A percentile compares a stretch with the other conserved stretches of the same genome.
Conservation (phyloP, 768 basidiomycete genomes). For the Rhizopogon rudus region DNA sequence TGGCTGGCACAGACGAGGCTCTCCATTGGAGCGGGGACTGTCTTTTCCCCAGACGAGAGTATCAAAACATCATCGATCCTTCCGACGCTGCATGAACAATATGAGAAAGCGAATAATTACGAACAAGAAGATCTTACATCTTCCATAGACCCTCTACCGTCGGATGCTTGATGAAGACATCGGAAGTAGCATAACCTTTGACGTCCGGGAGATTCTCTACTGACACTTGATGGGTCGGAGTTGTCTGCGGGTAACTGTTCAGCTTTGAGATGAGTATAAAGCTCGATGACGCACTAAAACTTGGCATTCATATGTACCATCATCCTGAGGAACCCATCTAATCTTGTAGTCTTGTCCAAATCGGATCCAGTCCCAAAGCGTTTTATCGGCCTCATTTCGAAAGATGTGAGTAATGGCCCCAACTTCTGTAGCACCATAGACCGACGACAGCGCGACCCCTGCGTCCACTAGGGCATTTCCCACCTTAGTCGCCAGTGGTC, state of each 20-base stretch:
- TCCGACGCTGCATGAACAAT: constrained; percentile 27
- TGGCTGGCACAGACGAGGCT: constrained; percentile 13
- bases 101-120: neutral
- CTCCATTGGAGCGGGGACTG: constrained; percentile 31
- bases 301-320: constrained; percentile 35
- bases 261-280: neutral
- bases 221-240: constrained; percentile 21
- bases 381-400: constrained; percentile 13
- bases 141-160: constrained; percentile 36
- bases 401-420: constrained; percentile 13
- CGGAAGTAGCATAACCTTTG: constrained; percentile 39
- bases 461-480: constrained; percentile 29
- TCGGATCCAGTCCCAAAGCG: constrained; percentile 31
- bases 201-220: constrained; percentile 32
- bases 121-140: constrained; percentile 23
- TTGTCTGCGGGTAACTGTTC: constrained; percentile 14
- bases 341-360: constrained; percentile 18
- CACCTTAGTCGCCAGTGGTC: constrained; percentile 29
- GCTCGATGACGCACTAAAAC: constrained; percentile 24
- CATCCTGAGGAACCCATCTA: constrained; percentile 31
- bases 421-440: constrained; percentile 37
- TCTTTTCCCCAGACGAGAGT: constrained; percentile 29
- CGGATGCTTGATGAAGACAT: constrained; percentile 40
- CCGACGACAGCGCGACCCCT: constrained; percentile 27
- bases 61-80: constrained; percentile 30